Evolutionary conservation across 306 rosid genomes (phyloP), one percentile per base, ranked within the genome.

Genomic region (Medicago arabica): DNA sequence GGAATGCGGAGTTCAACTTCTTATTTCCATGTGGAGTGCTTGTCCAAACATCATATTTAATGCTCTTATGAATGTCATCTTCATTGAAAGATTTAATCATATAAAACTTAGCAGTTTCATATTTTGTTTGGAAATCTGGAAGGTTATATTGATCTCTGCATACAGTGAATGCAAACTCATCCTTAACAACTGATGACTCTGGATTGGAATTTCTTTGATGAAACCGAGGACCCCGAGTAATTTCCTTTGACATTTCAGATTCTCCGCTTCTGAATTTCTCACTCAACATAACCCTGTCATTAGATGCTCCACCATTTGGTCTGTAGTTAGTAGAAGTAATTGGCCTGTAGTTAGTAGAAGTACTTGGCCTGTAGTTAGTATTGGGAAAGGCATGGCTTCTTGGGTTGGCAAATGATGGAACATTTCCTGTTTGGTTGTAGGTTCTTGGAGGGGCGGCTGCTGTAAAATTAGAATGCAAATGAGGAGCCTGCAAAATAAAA

Each of bases 21-120:
- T 81, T 86, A 69, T 91, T 93, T 34, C 98, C 98, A 38, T 43
- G 63, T 5, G 88, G 90, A 51, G 97, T 93, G 69, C 98, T 93
- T 46, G 98, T 81, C 98, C 98, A 93, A 65, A 93, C 98, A 65
- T 83, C 83, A 69, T 93, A 91, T 76, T 89, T 93, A 40, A 93
- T 76, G 80, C 83, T 70, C 86, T 91, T 93, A 36, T 93, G 98
- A 63, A 93, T 18, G 11, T 93, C 97, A 66, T 93, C 98, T 78
- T 93, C 98, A 80, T 92, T 93, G 82, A 83, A 93, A 71, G 98
- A 93, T 80, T 93, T 93, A 65, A 93, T 89, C 69, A 93, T 82
- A 55, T 83, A 93, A 69, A 93, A 93, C 14, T 88, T 91, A 1
- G 92, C 97, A 75, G 67, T 28, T 82, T 86, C 87, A 71, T 86